These are phyloP conservation scores for Scutellaria barbata DNA, from an alignment of 257 asterid genomes.

Conservation along the genomic window DNA sequence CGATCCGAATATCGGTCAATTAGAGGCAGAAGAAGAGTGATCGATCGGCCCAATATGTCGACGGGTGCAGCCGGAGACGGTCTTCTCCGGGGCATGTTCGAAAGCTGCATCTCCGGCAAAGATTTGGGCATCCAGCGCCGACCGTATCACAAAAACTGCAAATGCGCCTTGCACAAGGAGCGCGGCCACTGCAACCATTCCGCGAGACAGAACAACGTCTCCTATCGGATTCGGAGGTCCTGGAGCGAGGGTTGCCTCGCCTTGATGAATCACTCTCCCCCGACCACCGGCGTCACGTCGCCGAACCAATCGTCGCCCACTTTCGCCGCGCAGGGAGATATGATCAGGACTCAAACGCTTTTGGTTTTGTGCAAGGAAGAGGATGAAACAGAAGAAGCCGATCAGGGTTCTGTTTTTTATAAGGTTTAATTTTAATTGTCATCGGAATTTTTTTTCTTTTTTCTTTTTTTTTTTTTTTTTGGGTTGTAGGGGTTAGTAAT, in stretches of 20 bases:
- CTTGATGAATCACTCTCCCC: slow-evolving; percentile 35
- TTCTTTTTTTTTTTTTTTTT: background rate
- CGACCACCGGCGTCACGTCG: slow-evolving; percentile 29
- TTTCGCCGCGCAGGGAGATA: slow-evolving; percentile 24
- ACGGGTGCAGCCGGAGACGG: slow-evolving; percentile 65
- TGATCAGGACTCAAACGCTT: slow-evolving; percentile 38
- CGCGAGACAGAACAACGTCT: slow-evolving; percentile 22
- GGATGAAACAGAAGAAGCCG: slow-evolving; percentile 29
- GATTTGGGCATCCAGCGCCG: slow-evolving; percentile 45
- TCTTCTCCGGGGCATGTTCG: slow-evolving; percentile 51
- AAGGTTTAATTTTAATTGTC: background rate
- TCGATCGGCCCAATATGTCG: slow-evolving; percentile 37
- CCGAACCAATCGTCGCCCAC: slow-evolving; percentile 29
- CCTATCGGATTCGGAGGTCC: slow-evolving; percentile 58
- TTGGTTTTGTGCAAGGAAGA: slow-evolving; percentile 38
- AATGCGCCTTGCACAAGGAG: slow-evolving; percentile 50
- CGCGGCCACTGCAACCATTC: slow-evolving; percentile 41
- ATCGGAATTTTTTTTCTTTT: background rate
- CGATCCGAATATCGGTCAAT: background rate
- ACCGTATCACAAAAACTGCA: slow-evolving; percentile 58
- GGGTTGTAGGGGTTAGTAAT: slow-evolving; percentile 5
- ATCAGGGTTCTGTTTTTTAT: background rate
- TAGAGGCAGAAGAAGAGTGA: background rate
- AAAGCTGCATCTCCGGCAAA: slow-evolving; percentile 53
- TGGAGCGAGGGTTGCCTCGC: slow-evolving; percentile 69